Base-by-base conservation (phyloP, 169 alveolate genomes). In the Plasmodium adleri region DNA sequence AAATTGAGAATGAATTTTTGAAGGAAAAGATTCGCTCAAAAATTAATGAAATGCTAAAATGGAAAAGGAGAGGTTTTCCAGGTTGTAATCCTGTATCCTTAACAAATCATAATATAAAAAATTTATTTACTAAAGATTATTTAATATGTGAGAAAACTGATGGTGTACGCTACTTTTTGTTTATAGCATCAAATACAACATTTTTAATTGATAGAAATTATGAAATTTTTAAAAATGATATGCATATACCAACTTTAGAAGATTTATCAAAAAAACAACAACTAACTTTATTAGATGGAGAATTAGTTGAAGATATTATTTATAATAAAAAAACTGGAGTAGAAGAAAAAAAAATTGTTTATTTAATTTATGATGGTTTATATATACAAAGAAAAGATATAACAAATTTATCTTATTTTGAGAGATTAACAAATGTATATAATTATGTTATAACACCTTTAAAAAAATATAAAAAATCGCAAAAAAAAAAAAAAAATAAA, bases 61-160 rank as follows among this genome's bases (percentile, higher is more conserved):
- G 98, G 98, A 87, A 88, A 63, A 88, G 95, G 49, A 95, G 94
- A 50, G 87, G 97, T 22, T 96, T 96, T 60, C 98, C 98, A 6
- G 98, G 98, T 7, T 83, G 97, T 24, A 97, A 96, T 72, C 98
- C 98, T 0, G 98, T 96, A 5, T 95, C 98, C 15, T 74, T 96
- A 59, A 94, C 96, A 89, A 85, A 93, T 26, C 92, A 85, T 49
- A 83, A 86, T 54, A 88, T 93, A 32, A 91, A 91, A 72, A 76
- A 92, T 50, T 63, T 83, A 49, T 74, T 92, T 20, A 93, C 93
- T 3, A 92, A 94, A 56, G 96, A 95, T 39, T 96, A 96, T 85
- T 97, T 96, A 32, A 98, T 97, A 3, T 96, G 98, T 70, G 98
- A 96, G 85, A 96, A 96, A 76, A 95, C 98, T 5, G 98, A 96